phyloP scores from a whole-genome alignment of 2,329 filamentous ascomycete genomes.

The Penicillium decumbens region DNA sequence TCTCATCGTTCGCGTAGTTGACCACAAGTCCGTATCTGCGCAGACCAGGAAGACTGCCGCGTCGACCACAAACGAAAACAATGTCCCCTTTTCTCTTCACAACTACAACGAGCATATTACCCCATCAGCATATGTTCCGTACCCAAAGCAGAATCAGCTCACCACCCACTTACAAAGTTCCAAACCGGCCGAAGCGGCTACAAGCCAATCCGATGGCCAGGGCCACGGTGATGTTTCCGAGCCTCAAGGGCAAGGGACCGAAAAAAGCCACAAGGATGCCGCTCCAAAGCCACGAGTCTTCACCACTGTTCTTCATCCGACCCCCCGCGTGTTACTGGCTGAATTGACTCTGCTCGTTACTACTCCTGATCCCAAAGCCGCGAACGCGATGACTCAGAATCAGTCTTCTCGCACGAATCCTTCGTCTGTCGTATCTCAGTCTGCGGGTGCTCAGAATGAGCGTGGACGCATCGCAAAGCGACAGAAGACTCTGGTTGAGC shows the following conservation, averaged over 20 bases:
- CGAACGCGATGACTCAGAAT: slow-evolving; percentile 44
- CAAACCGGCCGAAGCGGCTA: slow-evolving; percentile 22
- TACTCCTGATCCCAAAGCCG: slow-evolving; percentile 58
- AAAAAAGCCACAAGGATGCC: slow-evolving; percentile 45
- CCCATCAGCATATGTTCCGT: slow-evolving; percentile 78
- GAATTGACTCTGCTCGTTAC: slow-evolving; percentile 73
- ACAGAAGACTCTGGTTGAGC: slow-evolving; percentile 74
- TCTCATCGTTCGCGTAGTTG: slow-evolving; percentile 88
- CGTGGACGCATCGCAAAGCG: slow-evolving; percentile 57
- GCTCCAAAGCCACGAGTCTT: slow-evolving; percentile 56
- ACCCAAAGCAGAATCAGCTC: slow-evolving; percentile 50
- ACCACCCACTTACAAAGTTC: slow-evolving; percentile 25
- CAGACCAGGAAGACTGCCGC: slow-evolving; percentile 55
- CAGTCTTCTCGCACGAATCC: slow-evolving; percentile 36
- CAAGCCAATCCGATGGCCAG: slow-evolving; percentile 10
- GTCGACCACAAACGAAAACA: slow-evolving; percentile 56
- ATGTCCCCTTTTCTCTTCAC: slow-evolving; percentile 75
- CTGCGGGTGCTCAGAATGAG: slow-evolving; percentile 61
- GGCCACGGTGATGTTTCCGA: slow-evolving; percentile 24
- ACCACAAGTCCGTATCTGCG: slow-evolving; percentile 66
- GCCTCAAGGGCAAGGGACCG: slow-evolving; percentile 41
- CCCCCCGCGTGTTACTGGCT: slow-evolving; percentile 65
- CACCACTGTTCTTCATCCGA: slow-evolving; percentile 82
- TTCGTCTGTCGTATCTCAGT: slow-evolving; percentile 50
- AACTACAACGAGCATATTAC: slow-evolving; percentile 88